phyloP scores from a whole-genome alignment of 257 asterid species.

The Solanum virginianum region DNA sequence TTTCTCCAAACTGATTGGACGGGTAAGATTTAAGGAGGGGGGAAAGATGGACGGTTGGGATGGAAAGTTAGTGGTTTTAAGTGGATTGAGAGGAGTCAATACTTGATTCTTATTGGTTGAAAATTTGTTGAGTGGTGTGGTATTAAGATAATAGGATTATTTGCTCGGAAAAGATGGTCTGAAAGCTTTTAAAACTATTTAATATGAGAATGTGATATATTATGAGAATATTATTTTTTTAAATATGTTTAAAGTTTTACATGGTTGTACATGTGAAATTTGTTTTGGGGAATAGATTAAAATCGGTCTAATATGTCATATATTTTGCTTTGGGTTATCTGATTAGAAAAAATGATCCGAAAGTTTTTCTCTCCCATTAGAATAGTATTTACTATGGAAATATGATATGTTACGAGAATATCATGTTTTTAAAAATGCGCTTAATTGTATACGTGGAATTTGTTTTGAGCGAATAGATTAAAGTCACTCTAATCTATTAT shows the following conservation, averaged over 20 bases:
- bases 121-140: background rate
- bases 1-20: constrained; percentile 27
- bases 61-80: constrained; percentile 5
- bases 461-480: background rate
- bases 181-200: too few relatives aligned
- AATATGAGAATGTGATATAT: background rate
- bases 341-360: too few relatives aligned
- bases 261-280: background rate
- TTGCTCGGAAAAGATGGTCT: too few relatives aligned
- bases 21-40: constrained; percentile 19
- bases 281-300: background rate
- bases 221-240: background rate
- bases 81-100: constrained; percentile 24
- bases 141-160: background rate
- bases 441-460: background rate
- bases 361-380: too few relatives aligned
- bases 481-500: background rate
- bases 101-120: constrained; percentile 25
- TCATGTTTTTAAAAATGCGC: background rate
- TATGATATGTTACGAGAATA: background rate
- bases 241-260: background rate
- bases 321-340: too few relatives aligned
- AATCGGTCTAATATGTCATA: background rate
- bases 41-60: constrained; percentile 22
- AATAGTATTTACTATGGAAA: too few relatives aligned